These are phyloP conservation scores for Yamadazyma buinensis DNA, from an alignment of 1,139 yeast species.

Conservation along the genomic window DNA sequence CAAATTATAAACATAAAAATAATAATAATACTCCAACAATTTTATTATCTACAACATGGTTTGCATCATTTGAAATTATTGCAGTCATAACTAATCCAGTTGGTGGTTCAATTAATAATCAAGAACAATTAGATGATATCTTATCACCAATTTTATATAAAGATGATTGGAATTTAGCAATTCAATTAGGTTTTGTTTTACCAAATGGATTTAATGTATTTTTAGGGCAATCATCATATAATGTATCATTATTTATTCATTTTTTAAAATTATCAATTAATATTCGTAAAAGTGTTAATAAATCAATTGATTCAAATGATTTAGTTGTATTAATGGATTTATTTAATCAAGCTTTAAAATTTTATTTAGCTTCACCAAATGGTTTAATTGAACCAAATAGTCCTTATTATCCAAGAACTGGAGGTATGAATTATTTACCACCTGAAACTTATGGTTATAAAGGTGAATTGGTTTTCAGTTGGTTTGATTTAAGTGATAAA, in stretches of 20 bases:
- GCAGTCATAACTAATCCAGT: slow-evolving; percentile 17
- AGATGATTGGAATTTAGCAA: slow-evolving; percentile 21
- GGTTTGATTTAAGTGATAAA: slow-evolving; percentile 17
- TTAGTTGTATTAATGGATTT: slow-evolving; percentile 9
- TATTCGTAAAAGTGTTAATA: slow-evolving; percentile 7
- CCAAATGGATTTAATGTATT: slow-evolving; percentile 16
- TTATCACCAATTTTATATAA: slow-evolving; percentile 15
- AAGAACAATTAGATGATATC: slow-evolving; percentile 13
- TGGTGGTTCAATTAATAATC: slow-evolving; percentile 15
- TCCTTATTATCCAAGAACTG: slow-evolving; percentile 16
- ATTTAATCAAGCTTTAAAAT: slow-evolving; percentile 11
- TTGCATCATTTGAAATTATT: slow-evolving; percentile 17
- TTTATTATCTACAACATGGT: slow-evolving; percentile 17
- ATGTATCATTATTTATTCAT: slow-evolving; percentile 11
- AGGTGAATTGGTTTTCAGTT: slow-evolving; percentile 13
- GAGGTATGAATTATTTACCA: slow-evolving; percentile 14
- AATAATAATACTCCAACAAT: slow-evolving; percentile 12
- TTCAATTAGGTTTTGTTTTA: slow-evolving; percentile 14
- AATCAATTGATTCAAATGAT: slow-evolving; percentile 11
- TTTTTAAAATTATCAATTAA: slow-evolving; percentile 13
- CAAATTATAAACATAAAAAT: slow-evolving; percentile 8
- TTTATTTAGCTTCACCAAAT: slow-evolving; percentile 11
- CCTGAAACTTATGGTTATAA: slow-evolving; percentile 15
- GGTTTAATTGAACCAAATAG: slow-evolving; percentile 11
- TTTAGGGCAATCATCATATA: slow-evolving; percentile 14